A percentile compares a stretch with the other conserved stretches of the same genome.
These are phyloP conservation scores for Plasmodium fragile DNA, from an alignment of 169 alveolate species.

Conservation along the genomic window DNA sequence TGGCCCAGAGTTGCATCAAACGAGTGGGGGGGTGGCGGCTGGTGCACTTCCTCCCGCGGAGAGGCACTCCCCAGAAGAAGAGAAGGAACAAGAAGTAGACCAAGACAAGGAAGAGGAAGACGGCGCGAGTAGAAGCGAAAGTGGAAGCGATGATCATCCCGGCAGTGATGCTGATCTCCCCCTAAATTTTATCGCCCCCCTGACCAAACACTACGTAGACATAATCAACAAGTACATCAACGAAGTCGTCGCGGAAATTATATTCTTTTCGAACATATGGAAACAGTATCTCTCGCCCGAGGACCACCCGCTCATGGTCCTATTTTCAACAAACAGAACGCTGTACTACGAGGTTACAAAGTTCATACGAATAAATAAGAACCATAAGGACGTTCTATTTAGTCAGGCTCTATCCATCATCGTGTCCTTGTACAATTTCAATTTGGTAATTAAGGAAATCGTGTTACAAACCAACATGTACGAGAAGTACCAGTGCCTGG, in stretches of 20 bases:
- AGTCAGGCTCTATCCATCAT: slow-evolving; percentile 36
- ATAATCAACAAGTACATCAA: slow-evolving; percentile 60
- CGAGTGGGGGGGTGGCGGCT: too few species aligned
- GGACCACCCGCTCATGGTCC: slow-evolving; percentile 66
- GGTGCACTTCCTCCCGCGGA: background rate
- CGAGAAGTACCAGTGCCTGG: background rate
- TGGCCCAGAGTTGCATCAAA: too few species aligned
- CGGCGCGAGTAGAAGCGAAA: background rate
- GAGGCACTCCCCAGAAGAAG: background rate
- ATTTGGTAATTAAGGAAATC: slow-evolving; percentile 64
- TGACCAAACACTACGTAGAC: slow-evolving; percentile 12
- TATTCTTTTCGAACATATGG: slow-evolving; percentile 74
- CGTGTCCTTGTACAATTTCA: slow-evolving; percentile 61
- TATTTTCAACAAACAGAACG: slow-evolving; percentile 66
- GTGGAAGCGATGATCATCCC: background rate
- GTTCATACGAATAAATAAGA: slow-evolving; percentile 6
- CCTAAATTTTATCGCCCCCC: background rate
- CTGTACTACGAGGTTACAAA: slow-evolving; percentile 55
- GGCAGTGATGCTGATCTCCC: background rate
- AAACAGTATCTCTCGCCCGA: slow-evolving; percentile 41
- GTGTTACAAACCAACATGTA: slow-evolving; percentile 36
- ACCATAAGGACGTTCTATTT: slow-evolving; percentile 16
- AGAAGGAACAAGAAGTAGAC: too few species aligned
- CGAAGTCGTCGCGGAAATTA: slow-evolving; percentile 61
- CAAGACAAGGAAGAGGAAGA: background rate